Evolutionary conservation across 257 asterid genomes (phyloP).

Genomic region (Jacaranda mimosifolia): DNA sequence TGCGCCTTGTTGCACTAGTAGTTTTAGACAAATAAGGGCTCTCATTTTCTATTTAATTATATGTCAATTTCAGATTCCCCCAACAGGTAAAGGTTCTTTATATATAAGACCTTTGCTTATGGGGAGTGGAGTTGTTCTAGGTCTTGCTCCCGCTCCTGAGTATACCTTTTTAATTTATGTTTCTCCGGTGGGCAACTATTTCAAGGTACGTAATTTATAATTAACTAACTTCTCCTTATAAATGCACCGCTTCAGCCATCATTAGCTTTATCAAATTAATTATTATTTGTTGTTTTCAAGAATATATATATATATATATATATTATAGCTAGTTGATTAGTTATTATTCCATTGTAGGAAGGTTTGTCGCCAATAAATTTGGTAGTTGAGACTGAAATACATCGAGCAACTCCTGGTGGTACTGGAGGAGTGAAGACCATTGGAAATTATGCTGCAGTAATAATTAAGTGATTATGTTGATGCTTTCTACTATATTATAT

Average conservation of each 20-base stretch:
- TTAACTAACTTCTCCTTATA: conserved; percentile 9
- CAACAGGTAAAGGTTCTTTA: conserved; percentile 93
- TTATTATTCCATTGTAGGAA: conserved; percentile 62
- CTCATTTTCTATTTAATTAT: background rate
- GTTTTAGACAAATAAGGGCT: conserved; percentile 9
- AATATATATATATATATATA: no score
- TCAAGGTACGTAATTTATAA: no score
- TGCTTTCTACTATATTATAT: background rate
- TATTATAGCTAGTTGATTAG: background rate
- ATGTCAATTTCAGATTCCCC: conserved; percentile 81
- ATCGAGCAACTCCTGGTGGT: conserved; percentile 99
- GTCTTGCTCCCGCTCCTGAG: conserved; percentile 99
- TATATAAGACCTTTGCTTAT: conserved; percentile 94
- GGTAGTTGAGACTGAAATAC: conserved; percentile 91
- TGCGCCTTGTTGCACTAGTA: no score
- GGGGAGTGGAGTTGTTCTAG: conserved; percentile 98
- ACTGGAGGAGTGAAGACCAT: conserved; percentile 97
- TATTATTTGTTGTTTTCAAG: background rate
- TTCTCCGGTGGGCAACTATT: conserved; percentile 94
- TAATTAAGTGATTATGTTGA: conserved; percentile 40
- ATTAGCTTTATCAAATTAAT: conserved; percentile 1
- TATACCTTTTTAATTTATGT: conserved; percentile 92
- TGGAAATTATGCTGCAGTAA: conserved; percentile 97
- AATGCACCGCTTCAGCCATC: conserved; percentile 21
- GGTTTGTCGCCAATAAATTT: conserved; percentile 95